A percentile compares a stretch with the other conserved stretches of the same genome.
Evolutionary conservation across 139 green algal genomes (phyloP).

Genomic region (Nannochloris sp.): DNA sequence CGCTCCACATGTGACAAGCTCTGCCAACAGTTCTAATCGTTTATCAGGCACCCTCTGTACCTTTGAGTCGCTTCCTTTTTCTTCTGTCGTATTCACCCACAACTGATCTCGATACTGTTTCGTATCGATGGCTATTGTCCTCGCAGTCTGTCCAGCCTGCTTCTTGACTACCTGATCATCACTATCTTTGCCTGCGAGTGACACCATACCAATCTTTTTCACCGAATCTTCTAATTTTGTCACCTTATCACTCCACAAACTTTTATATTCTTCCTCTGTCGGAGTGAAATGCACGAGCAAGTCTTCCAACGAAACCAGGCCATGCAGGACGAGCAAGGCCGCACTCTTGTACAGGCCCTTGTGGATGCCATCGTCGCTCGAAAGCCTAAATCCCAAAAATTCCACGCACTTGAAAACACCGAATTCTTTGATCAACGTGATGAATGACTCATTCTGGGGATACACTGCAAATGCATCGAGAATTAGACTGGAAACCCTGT

Average conservation of each 20-base stretch:
- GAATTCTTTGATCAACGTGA: conserved; percentile 34
- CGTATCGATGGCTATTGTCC: conserved; percentile 41
- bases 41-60: conserved; percentile 22
- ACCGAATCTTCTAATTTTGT: conserved; percentile 34
- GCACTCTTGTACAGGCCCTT: conserved; percentile 3
- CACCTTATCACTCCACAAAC: conserved; percentile 10
- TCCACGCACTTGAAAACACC: conserved; percentile 15
- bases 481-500: conserved; percentile 69
- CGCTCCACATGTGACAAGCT: conserved; percentile 31
- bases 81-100: no score
- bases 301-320: conserved; percentile 40
- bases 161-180: neutral
- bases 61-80: neutral
- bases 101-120: neutral
- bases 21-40: conserved; percentile 43
- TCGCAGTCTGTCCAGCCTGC: conserved; percentile 22
- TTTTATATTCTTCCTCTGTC: conserved; percentile 26
- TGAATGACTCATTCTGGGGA: conserved; percentile 26
- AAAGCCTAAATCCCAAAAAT: conserved; percentile 35
- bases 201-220: conserved; percentile 49
- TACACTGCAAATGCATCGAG: conserved; percentile 53
- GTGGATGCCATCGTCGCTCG: neutral
- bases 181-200: conserved; percentile 22
- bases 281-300: conserved; percentile 56
- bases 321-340: conserved; percentile 19